Evolutionary conservation across 2,329 filamentous ascomycete genomes (phyloP).

Genomic region (Aspergillus puulaauensis): DNA sequence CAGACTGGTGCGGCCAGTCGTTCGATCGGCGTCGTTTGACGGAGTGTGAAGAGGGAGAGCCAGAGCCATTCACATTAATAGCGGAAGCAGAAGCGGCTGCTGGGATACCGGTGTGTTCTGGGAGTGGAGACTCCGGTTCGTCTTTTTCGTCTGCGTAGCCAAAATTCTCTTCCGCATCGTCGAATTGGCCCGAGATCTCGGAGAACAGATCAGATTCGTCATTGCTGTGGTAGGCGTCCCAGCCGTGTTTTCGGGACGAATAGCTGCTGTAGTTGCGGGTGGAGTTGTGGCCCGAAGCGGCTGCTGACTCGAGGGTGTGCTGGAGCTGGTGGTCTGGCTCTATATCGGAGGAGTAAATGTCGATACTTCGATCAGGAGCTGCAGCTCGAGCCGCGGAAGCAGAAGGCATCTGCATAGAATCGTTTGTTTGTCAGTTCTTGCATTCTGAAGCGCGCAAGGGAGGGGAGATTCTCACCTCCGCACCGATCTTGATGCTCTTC

Average conservation of each 20-base stretch:
- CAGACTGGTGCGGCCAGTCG: conserved; percentile 40
- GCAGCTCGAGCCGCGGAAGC: not conserved
- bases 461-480: conserved; percentile 4
- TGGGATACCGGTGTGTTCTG: conserved; percentile 15
- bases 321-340: conserved; percentile 20
- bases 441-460: not conserved
- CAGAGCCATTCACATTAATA: not conserved
- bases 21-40: conserved; percentile 46
- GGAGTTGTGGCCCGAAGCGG: not conserved
- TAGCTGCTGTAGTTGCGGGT: conserved; percentile 18
- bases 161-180: conserved; percentile 33
- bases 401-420: conserved; percentile 11
- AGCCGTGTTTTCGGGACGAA: conserved; percentile 28
- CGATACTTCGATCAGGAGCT: not conserved
- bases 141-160: conserved; percentile 39
- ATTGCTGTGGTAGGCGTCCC: conserved; percentile 20
- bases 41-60: conserved; percentile 29
- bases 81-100: not conserved
- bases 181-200: conserved; percentile 34
- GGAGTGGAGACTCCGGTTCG: conserved; percentile 20
- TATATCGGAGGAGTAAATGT: not conserved
- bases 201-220: conserved; percentile 28
- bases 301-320: conserved; percentile 19
- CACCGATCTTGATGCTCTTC: not conserved
- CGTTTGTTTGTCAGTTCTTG: not conserved